phyloP scores from a whole-genome alignment of 352 stramenopile genomes.

The Globisporangium polare region DNA sequence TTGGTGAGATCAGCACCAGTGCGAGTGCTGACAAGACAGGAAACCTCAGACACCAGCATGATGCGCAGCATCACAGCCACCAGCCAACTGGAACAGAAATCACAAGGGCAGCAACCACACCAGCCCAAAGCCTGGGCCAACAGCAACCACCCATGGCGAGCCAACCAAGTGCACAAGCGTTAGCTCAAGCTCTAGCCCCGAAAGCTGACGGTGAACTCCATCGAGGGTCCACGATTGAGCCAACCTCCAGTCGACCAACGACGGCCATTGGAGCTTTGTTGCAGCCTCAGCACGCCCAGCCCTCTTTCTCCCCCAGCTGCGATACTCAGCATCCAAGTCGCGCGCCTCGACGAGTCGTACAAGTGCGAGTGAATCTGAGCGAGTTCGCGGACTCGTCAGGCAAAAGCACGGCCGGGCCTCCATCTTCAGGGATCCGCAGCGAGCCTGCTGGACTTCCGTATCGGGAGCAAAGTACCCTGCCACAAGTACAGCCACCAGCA shows the following conservation, averaged over 20 bases:
- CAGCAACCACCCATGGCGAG: not conserved
- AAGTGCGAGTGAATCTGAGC: constrained; percentile 44
- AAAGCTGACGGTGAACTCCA: not conserved
- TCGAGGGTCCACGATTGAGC: not conserved
- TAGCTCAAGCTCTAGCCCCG: not conserved
- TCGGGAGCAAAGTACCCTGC: too few species aligned
- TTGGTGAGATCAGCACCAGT: constrained; percentile 6
- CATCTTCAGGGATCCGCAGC: not conserved
- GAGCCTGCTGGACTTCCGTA: not conserved
- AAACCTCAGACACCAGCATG: not conserved
- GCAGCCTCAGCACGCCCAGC: not conserved
- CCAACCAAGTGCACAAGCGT: not conserved
- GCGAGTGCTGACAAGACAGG: not conserved
- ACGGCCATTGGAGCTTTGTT: not conserved
- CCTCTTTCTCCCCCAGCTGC: not conserved
- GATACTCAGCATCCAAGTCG: not conserved
- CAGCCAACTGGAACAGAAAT: too few species aligned
- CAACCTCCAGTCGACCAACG: not conserved
- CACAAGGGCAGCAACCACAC: not conserved
- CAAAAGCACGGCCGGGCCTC: too few species aligned
- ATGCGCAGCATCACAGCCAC: not conserved
- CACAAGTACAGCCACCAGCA: not conserved
- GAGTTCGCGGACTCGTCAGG: constrained; percentile 16
- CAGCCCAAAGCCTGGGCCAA: not conserved
- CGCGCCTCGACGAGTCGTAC: constrained; percentile 30